Evolutionary conservation across 2,329 filamentous ascomycete genomes (phyloP), one percentile per base, ranked within the genome.

Genomic region (Graphilbum fragrans): DNA sequence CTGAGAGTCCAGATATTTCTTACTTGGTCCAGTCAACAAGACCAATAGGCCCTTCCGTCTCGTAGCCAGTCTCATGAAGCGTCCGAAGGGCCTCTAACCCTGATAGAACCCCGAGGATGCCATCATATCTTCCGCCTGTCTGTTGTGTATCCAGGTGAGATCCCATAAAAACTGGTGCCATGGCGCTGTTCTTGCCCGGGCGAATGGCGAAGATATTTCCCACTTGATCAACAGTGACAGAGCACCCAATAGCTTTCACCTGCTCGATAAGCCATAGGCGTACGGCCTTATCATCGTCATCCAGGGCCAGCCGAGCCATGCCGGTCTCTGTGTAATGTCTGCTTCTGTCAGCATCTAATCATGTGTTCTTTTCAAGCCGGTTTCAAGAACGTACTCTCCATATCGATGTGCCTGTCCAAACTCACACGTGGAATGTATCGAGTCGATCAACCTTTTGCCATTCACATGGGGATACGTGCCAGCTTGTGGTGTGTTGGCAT

Each of bases 21-120:
- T 51, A 74, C 69, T 85, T 85, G 3, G 80, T 86, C 81, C 80
- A 86, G 52, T 87, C 86, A 4, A 88, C 76, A 2, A 87, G 74
- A 0, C 82, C 83, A 0, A 88, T 69, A 2, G 80, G 79, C 32
- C 74, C 82, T 35, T 80, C 69, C 0, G 84, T 88, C 53, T 81
- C 70, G 3, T 81, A 65, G 16, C 70, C 64, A 43, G 78, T 72
- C 16, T 90, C 83, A 6, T 78, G 69, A 35, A 92, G 62, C 0
- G 77, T 70, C 42, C 69, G 73, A 18, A 92, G 62, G 55, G 80
- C 79, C 58, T 90, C 85, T 1, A 92, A 65, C 0, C 77, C 85
- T 2, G 84, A 77, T 32, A 75, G 66, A 8, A 92, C 71, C 5
- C 85, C 85, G 0, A 92, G 59, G 27, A 92, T 86, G 0, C 85